Evolutionary conservation across 805 yeast genomes (phyloP), one percentile per base, ranked within the genome.

Genomic region (Metschnikowia reukaufii): DNA sequence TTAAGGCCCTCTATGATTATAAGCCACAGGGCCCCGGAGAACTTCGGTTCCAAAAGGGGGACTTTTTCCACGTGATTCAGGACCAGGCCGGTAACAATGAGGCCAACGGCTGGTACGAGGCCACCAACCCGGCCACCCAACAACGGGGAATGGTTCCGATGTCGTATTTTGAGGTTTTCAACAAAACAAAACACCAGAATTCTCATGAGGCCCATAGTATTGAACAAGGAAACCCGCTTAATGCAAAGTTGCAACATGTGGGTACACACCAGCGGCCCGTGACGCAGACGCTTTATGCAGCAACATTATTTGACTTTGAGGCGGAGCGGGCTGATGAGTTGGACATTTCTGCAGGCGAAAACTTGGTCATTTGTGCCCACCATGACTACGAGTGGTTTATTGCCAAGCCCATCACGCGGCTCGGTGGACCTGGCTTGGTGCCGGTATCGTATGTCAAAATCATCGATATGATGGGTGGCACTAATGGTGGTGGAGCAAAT

Each of bases 381-480:
- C 96, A 92, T 62, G 90, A 89, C 46, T 86, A 76, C 54, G 99
- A 95, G 68, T 94, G 99, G 99, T 91, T 90, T 58, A 94, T 94
- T 49, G 98, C 97, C 4, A 94, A 94, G 64, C 97, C 97, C 12
- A 87, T 94, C 36, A 95, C 92, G 49, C 75, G 97, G 45, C 73
- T 94, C 32, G 98, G 99, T 20, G 99, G 97, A 0, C 98, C 98
- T 0, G 99, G 99, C 1, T 74, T 94, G 38, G 95, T 94, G 6
- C 99, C 99, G 0, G 91, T 88, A 4, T 80, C 88, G 16, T 94
- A 87, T 60, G 94, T 94, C 19, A 88, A 89, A 60, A 78, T 92
- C 31, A 81, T 92, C 34, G 96, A 94, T 64, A 77, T 90, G 48
- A 72, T 82, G 19, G 65, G 69, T 41, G 66, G 73, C 3, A 33